phyloP scores from a whole-genome alignment of 2,329 filamentous ascomycete species.

The Penicillium sp. region DNA sequence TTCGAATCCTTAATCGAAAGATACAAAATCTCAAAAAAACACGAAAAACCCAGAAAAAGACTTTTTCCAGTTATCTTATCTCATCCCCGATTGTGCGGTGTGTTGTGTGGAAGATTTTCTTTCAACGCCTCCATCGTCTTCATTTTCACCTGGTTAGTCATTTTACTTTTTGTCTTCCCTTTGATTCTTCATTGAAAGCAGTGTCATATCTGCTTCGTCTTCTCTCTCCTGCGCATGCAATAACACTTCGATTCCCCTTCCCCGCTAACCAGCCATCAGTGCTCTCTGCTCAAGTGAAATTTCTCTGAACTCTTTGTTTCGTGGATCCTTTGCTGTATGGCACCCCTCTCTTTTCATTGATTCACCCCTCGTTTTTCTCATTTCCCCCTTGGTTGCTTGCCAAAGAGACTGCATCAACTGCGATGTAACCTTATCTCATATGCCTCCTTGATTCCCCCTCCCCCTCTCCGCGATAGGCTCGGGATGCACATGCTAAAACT shows the following conservation, averaged over 20 bases:
- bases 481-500: slow-evolving; percentile 17
- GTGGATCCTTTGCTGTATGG: slow-evolving; percentile 16
- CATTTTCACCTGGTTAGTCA: slow-evolving; percentile 22
- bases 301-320: slow-evolving; percentile 18
- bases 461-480: slow-evolving; percentile 5
- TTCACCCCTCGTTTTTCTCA: slow-evolving; percentile 7
- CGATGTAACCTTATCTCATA: slow-evolving; percentile 15
- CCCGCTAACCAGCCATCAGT: slow-evolving; percentile 7
- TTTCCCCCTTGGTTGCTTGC: neutral
- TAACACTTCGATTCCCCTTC: neutral
- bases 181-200: neutral
- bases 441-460: slow-evolving; percentile 12
- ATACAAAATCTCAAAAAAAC: slow-evolving; percentile 39
- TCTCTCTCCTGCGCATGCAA: neutral
- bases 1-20: slow-evolving; percentile 36
- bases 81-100: slow-evolving; percentile 35
- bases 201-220: neutral
- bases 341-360: slow-evolving; percentile 10
- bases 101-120: slow-evolving; percentile 32
- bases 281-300: slow-evolving; percentile 16
- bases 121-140: slow-evolving; percentile 28
- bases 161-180: slow-evolving; percentile 11
- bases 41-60: slow-evolving; percentile 42
- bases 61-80: slow-evolving; percentile 30
- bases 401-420: slow-evolving; percentile 17